A percentile compares a stretch with the other conserved stretches of the same genome.
Conservation (phyloP, 495 filamentous ascomycete species). For the Penicillium goetzii region DNA sequence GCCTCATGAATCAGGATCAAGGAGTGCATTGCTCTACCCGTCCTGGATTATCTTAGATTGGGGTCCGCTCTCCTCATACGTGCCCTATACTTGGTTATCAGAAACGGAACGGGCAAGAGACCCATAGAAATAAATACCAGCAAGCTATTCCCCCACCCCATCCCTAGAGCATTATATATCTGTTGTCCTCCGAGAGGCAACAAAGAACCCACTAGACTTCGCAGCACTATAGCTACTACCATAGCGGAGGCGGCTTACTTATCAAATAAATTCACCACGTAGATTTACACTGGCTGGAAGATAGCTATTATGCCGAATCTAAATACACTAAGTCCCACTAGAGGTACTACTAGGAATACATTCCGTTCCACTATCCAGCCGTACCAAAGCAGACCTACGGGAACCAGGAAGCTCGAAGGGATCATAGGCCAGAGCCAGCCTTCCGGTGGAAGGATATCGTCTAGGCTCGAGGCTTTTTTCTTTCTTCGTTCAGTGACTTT, state of each 20-base stretch:
- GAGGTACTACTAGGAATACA: conserved; percentile 27
- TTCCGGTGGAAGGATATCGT: not conserved
- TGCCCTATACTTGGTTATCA: not conserved
- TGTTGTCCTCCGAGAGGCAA: conserved; percentile 42
- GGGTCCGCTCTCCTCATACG: not conserved
- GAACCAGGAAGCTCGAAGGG: not conserved
- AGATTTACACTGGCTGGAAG: conserved; percentile 33
- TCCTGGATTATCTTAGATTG: not conserved
- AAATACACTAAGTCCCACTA: conserved; percentile 51
- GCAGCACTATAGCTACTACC: conserved; percentile 61
- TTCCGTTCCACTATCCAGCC: conserved; percentile 16
- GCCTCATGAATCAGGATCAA: no score
- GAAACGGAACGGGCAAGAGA: conserved; percentile 8
- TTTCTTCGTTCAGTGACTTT: conserved; percentile 3
- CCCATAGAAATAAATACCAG: conserved; percentile 41
- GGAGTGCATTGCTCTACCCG: not conserved
- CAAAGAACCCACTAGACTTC: conserved; percentile 51
- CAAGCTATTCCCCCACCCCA: conserved; percentile 46
- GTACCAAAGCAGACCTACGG: conserved; percentile 11
- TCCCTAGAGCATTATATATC: conserved; percentile 41
- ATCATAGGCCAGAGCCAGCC: conserved; percentile 2
- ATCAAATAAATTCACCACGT: conserved; percentile 66
- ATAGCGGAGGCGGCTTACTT: conserved; percentile 66
- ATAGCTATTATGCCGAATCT: conserved; percentile 37
- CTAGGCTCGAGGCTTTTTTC: not conserved